Base-by-base conservation (phyloP, 495 filamentous ascomycete genomes). In the Usnea hakonensis region DNA sequence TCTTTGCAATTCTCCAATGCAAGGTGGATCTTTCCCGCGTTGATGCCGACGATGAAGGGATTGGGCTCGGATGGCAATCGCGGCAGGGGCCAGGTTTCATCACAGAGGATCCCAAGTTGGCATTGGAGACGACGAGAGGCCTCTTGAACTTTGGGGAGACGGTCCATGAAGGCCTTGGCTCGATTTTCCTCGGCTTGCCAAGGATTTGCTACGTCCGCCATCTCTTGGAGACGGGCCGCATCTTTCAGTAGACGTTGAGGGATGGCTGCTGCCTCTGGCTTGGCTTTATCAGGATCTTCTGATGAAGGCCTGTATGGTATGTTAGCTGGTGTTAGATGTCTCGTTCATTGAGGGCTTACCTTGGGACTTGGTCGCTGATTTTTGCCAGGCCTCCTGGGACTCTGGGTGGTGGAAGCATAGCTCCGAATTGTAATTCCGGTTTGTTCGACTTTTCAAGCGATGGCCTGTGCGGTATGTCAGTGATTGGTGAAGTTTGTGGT, bases 91-190 rank as follows among this genome's bases (percentile, higher is more conserved):
- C 61, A 63, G 5, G 19, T 16, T n/a, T 48, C 17, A 33, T 46
- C 17, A 58, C 50, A 8, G 40, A 36, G 32, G 23, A 63, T 58
- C 17, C 43, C 61, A 5, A 58, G 44, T 7, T 50, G 55, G 53
- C 46, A 38, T 21, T 63, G 61, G 38, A 63, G 44, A 32, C 55
- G 55, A 43, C 55, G 43, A n/a, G 61, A 63, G 19, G 43, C 33
- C 38, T 40, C 54, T 41, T 57, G 55, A 16, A 63, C 55, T 35
- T 61, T 36, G 36, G 59, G 50, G 0, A 61, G 59, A 43, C 36
- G 59, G n/a, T 41, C 28, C 36, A 55, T 61, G 37, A 61, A 44
- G 19, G n/a, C n/a, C 33, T 38, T 37, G 23, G 52, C 59, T 23
- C 59, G 59, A 28, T 55, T 13, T 41, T 55, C 21, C 30, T 61